Evolutionary conservation across 768 basidiomycete genomes (phyloP), one percentile per base, ranked within the genome.

Genomic region (Amanita molliuscula): DNA sequence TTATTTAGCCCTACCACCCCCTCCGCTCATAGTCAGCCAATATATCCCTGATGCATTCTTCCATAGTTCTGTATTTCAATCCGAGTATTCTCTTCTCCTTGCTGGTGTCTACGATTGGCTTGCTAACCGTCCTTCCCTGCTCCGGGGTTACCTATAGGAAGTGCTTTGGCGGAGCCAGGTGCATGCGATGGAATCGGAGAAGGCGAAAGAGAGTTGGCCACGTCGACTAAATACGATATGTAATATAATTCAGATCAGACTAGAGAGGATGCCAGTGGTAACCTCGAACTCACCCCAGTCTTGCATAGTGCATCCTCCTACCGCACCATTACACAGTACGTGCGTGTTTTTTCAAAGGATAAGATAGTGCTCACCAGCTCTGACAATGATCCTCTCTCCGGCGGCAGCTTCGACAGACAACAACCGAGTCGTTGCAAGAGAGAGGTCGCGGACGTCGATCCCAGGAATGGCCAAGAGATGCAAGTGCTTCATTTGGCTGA

Each of bases 361-460:
- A 15, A 18, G 10, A 28, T n/a, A 47, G 51, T 16, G 15, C 42
- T 29, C n/a, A 44, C 42, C 26, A 4, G 42, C 58, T 15, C 62
- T 63, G 35, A 77, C 54, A 57, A 85, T 71, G 56, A 84, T 72
- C 31, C 84, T 67, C 47, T 84, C 68, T 1, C 77, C 78, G 2
- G 71, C 74, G 21, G 26, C 48, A 16, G 31, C 38, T 7, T 26
- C 8, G 2, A 28, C 13, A 0, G 81, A 82, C 2, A 66, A 70
- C 26, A 71, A 65, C 44, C 69, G 73, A 47, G 70, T 68, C 16
- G 85, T 59, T 3, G 79, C 79, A 3, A 66, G 60, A 1, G 70
- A 68, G 25, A 78, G 58, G 58, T 82, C 79, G 6, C 78, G 72
- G 3, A 80, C 78, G 46, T 81, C 77, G 18, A 76, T n/a, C 59